Base-by-base conservation (phyloP, 176 grass and related monocot genomes). In the Ampelocalamus luodianensis region DNA sequence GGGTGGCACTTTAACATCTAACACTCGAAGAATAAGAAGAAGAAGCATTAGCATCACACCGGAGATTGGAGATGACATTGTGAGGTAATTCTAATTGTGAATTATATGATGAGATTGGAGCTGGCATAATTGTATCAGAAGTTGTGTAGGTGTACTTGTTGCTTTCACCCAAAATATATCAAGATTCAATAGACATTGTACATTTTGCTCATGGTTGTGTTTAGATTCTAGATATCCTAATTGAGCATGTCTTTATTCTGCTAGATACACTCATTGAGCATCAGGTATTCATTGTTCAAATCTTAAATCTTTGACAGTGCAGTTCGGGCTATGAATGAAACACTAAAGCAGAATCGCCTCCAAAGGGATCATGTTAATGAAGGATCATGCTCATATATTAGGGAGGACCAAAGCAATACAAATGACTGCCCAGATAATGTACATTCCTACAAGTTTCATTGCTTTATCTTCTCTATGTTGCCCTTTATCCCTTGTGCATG, bases 21-120 rank as follows among this genome's bases (percentile, higher is more conserved):
- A 86, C 72, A 20, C 85, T 87, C 91, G 90, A 84, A 92, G 96
- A 87, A 92, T 98, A 87, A 88, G 93, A 82, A 74, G 90, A 88
- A 92, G 96, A 94, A 99, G 93, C 81, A 96, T 96, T 83, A 99
- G 96, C 75, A 99, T 99, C 62, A 99, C 96, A 67, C 96, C 96
- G 73, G 96, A 99, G 90, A 96, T 99, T 84, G 88, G 96, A 68
- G 96, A 99, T 88, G 93, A 99, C 79, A 99, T 99, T 72, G 96
- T 91, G 86, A 96, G 96, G 96, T 99, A 88, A 87, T 85, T 70
- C 59, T 59, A 78, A 15, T 51, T 92, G 90, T 67, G 36, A 82
- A 66, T 55, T 37, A 75, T 53, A 53, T 68, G 61, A 82, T 78
- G 51, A 63, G 26, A 82, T 37, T 64, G 14, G 24, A 71, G n/a